Conservation (phyloP, 2,329 filamentous ascomycete species). For the Graphium sp. region DNA sequence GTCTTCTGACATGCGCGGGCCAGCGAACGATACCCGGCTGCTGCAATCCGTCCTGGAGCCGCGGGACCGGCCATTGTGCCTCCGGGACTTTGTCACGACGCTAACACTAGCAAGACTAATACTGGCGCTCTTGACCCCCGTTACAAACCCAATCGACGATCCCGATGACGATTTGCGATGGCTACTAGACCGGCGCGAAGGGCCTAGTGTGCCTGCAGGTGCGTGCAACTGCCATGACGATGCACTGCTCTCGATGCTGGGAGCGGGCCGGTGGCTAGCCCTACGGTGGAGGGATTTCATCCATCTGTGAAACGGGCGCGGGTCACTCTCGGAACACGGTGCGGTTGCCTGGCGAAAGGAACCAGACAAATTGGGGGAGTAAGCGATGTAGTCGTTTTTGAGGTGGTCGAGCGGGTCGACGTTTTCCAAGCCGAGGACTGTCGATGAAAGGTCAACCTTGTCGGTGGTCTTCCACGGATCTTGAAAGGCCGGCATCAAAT, state of each 20-base stretch:
- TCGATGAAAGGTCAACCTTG: too few species aligned
- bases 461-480: too few species aligned
- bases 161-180: slow-evolving; percentile 48
- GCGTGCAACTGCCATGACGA: slow-evolving; percentile 19
- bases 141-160: slow-evolving; percentile 65
- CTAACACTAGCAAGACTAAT: slow-evolving; percentile 62
- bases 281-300: slow-evolving; percentile 51
- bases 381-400: too few species aligned
- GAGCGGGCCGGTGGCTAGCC: slow-evolving; percentile 21
- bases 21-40: slow-evolving; percentile 41
- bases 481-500: too few species aligned
- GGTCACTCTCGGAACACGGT: too few species aligned
- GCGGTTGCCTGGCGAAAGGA: too few species aligned
- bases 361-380: too few species aligned
- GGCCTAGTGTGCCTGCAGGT: slow-evolving; percentile 8
- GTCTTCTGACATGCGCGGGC: slow-evolving; percentile 46
- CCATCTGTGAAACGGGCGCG: slow-evolving; percentile 57
- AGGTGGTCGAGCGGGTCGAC: too few species aligned
- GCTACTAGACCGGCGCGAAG: slow-evolving; percentile 9
- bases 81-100: slow-evolving; percentile 43
- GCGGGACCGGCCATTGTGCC: slow-evolving; percentile 28
- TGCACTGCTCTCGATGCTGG: slow-evolving; percentile 9
- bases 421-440: too few species aligned
- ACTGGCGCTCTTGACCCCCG: slow-evolving; percentile 67
- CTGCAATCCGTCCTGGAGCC: slow-evolving; percentile 45